Conservation (phyloP, 179 eudicot genomes). For the Dionaea muscipula region DNA sequence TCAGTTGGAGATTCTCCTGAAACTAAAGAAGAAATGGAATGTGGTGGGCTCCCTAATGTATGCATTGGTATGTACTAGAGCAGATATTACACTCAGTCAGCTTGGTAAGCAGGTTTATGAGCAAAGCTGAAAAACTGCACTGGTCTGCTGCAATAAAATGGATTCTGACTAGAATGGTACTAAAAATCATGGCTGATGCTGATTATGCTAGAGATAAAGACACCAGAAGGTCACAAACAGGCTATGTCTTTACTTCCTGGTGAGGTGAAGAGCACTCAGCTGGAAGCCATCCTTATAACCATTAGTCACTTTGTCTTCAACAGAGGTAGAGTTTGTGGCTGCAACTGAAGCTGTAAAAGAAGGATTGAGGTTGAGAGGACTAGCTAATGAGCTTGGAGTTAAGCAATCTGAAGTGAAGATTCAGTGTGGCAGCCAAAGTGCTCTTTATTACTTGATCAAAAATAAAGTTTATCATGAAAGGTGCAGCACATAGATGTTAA, state of each 20-base stretch:
- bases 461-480: too few species aligned
- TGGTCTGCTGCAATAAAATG: background rate
- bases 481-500: too few species aligned
- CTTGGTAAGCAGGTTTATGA: background rate
- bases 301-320: background rate
- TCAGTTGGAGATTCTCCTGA: background rate
- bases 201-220: background rate
- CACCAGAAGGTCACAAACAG: background rate
- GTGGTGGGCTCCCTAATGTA: background rate
- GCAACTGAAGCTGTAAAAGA: background rate
- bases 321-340: background rate
- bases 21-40: background rate
- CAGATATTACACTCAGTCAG: background rate
- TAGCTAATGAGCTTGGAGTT: background rate
- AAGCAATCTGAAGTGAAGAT: too few species aligned
- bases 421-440: too few species aligned
- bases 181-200: background rate
- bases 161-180: background rate
- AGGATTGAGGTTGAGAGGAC: background rate
- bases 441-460: too few species aligned
- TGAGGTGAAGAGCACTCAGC: background rate
- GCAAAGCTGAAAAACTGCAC: background rate
- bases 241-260: background rate
- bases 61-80: background rate
- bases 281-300: background rate